These are phyloP conservation scores for Pseudocercospora fijiensis DNA, from an alignment of 2,329 filamentous ascomycete genomes.

Conservation along the genomic window DNA sequence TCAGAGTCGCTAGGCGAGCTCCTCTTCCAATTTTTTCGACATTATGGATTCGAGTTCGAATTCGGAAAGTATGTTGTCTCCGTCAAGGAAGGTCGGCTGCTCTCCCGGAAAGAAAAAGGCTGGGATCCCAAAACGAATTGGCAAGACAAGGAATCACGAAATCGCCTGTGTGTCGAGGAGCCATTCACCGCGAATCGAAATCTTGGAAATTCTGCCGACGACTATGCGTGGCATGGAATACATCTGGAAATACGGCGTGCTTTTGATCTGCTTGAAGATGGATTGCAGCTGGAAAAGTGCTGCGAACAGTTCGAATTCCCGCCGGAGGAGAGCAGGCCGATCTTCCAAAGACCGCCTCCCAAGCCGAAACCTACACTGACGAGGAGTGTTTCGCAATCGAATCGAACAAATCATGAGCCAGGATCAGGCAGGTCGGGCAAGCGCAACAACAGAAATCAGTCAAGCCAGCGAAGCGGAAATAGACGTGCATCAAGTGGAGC, in stretches of 20 bases:
- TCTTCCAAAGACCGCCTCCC: slow-evolving; percentile 57
- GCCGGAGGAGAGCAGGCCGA: slow-evolving; percentile 64
- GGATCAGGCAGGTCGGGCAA: slow-evolving; percentile 33
- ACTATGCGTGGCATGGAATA: slow-evolving; percentile 87
- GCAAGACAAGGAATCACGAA: slow-evolving; percentile 52
- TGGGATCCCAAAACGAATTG: slow-evolving; percentile 66
- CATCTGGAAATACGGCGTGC: slow-evolving; percentile 87
- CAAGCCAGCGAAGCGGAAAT: slow-evolving; percentile 50
- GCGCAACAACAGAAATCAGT: slow-evolving; percentile 48
- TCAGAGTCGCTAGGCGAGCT: slow-evolving; percentile 79
- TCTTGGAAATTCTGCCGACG: slow-evolving; percentile 92
- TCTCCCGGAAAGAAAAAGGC: slow-evolving; percentile 80
- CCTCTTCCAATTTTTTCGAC: slow-evolving; percentile 93
- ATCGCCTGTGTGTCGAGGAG: slow-evolving; percentile 90
- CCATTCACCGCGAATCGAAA: slow-evolving; percentile 90
- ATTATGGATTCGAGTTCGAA: slow-evolving; percentile 90
- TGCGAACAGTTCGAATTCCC: slow-evolving; percentile 89
- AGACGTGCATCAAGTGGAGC: slow-evolving; percentile 60
- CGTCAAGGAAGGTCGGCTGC: slow-evolving; percentile 73
- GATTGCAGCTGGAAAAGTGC: slow-evolving; percentile 73
- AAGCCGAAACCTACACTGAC: slow-evolving; percentile 58
- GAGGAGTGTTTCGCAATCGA: slow-evolving; percentile 48
- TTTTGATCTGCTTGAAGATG: slow-evolving; percentile 74
- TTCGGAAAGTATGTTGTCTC: slow-evolving; percentile 84
- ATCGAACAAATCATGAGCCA: slow-evolving; percentile 51